Conservation (phyloP, 2,329 filamentous ascomycete species). For the Pseudogymnoascus sp. region DNA sequence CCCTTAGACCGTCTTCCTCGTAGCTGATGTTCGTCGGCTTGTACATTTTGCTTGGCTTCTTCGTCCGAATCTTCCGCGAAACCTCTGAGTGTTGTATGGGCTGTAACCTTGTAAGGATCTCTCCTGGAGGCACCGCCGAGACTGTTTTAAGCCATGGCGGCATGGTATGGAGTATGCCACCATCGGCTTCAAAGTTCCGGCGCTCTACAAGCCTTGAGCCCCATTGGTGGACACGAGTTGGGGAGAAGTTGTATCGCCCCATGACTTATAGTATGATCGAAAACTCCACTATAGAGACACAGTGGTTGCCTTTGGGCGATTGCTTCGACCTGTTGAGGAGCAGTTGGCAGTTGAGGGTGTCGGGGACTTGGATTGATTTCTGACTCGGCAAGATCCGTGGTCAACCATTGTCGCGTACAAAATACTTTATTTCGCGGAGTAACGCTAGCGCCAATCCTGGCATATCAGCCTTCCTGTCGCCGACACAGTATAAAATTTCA, state of each 20-base stretch:
- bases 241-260: constrained; percentile 28
- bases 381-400: constrained; percentile 7
- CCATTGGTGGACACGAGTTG: constrained; percentile 39
- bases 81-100: constrained; percentile 37
- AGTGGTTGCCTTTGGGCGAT: constrained; percentile 1
- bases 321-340: neutral
- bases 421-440: constrained; percentile 7
- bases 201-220: constrained; percentile 37
- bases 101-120: constrained; percentile 46
- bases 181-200: constrained; percentile 29
- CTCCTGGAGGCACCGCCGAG: constrained; percentile 41
- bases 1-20: constrained; percentile 73
- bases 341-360: neutral
- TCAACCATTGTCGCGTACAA: neutral
- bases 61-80: constrained; percentile 29
- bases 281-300: constrained; percentile 4
- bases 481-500: constrained; percentile 1
- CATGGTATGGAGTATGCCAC: constrained; percentile 9
- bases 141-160: constrained; percentile 28
- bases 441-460: constrained; percentile 4
- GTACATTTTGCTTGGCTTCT: constrained; percentile 68
- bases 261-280: constrained; percentile 14
- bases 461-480: constrained; percentile 2
- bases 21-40: constrained; percentile 70
- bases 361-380: constrained; percentile 6